phyloP scores from a whole-genome alignment of 2,329 filamentous ascomycete genomes.

The Aspergillus sclerotialis region DNA sequence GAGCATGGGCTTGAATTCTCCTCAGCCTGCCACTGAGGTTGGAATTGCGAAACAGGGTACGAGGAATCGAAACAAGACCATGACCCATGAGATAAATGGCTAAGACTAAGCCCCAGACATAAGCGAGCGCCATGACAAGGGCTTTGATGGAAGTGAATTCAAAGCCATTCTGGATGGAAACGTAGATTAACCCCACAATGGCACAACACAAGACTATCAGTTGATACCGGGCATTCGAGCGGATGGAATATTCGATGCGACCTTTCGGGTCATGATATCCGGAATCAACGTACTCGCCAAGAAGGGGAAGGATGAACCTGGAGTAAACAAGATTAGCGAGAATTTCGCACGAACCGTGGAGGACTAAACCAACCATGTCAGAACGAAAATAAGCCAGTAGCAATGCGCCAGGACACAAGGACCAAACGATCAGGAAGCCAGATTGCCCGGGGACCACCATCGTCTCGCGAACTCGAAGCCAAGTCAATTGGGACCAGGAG shows the following conservation, averaged over 20 bases:
- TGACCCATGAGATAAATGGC: conserved; percentile 98
- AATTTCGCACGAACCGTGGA: neutral
- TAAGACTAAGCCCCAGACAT: conserved; percentile 84
- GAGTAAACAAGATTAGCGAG: conserved; percentile 6
- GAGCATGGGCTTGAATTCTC: conserved; percentile 70
- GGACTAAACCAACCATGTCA: conserved; percentile 88
- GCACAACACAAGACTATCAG: conserved; percentile 67
- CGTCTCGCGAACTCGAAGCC: conserved; percentile 70
- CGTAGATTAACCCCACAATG: conserved; percentile 69
- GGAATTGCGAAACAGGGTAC: conserved; percentile 71
- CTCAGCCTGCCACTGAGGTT: conserved; percentile 68
- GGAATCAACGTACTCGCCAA: conserved; percentile 91
- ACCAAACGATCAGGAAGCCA: conserved; percentile 76
- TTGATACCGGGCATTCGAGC: conserved; percentile 83
- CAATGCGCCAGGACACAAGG: conserved; percentile 85
- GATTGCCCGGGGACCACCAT: conserved; percentile 69
- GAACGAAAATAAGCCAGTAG: conserved; percentile 95
- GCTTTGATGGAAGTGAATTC: conserved; percentile 68
- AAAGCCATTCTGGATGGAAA: conserved; percentile 71
- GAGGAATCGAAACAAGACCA: conserved; percentile 83
- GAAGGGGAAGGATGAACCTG: conserved; percentile 82
- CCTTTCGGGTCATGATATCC: conserved; percentile 82
- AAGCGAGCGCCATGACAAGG: conserved; percentile 85
- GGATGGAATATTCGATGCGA: conserved; percentile 75
- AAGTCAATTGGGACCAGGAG: conserved; percentile 93